These are phyloP conservation scores for Teratosphaeria nubilosa DNA, from an alignment of 2,329 filamentous ascomycete species.

Conservation along the genomic window DNA sequence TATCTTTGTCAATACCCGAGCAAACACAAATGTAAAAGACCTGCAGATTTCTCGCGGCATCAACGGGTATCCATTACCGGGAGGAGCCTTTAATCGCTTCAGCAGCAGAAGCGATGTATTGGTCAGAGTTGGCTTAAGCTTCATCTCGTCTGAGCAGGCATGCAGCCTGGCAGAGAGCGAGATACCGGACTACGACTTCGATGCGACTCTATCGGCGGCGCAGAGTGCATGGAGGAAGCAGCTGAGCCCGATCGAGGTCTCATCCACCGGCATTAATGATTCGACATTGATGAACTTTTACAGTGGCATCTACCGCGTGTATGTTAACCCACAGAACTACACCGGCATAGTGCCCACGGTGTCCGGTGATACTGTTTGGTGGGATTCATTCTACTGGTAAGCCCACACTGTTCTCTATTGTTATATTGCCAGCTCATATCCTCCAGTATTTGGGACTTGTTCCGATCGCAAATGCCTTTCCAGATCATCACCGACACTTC, in stretches of 20 bases:
- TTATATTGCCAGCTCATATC: background rate
- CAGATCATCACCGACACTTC: constrained; percentile 55
- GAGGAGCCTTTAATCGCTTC: constrained; percentile 34
- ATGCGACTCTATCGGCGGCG: constrained; percentile 35
- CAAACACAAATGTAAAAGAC: constrained; percentile 33
- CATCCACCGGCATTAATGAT: constrained; percentile 25
- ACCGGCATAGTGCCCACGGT: constrained; percentile 34
- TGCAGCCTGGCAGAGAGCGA: constrained; percentile 50
- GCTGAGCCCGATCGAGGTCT: constrained; percentile 29
- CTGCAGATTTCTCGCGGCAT: constrained; percentile 24
- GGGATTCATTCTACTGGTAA: constrained; percentile 25
- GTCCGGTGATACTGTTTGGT: constrained; percentile 11
- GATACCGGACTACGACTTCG: constrained; percentile 54
- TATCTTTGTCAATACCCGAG: constrained; percentile 46
- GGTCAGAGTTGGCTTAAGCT: constrained; percentile 55
- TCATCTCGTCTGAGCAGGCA: constrained; percentile 51
- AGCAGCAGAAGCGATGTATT: constrained; percentile 33
- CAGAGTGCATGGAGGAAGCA: constrained; percentile 31
- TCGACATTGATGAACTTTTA: constrained; percentile 35
- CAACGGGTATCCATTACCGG: constrained; percentile 31
- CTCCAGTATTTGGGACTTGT: constrained; percentile 46
- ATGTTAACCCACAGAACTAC: constrained; percentile 38
- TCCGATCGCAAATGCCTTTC: constrained; percentile 56
- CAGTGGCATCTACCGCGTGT: constrained; percentile 34
- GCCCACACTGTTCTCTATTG: background rate